phyloP scores from a whole-genome alignment of 1,284 basidiomycete genomes.

The Blastosporella zonata region DNA sequence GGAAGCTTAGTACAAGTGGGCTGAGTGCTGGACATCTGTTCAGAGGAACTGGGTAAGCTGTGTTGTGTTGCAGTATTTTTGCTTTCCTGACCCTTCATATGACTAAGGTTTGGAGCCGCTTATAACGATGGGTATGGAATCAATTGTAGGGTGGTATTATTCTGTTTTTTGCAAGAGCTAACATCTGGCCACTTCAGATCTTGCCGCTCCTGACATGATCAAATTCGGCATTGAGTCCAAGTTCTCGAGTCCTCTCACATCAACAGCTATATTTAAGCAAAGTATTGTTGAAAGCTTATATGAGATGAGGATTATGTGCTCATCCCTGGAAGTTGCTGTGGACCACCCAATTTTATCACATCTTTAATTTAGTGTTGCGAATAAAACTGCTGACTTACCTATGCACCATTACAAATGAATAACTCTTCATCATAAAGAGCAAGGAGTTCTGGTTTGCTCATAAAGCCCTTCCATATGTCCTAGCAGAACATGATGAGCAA shows the following conservation, averaged over 20 bases:
- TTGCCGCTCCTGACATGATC: slow-evolving; percentile 77
- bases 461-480: neutral
- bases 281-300: slow-evolving; percentile 67
- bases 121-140: slow-evolving; percentile 90
- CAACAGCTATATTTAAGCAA: slow-evolving; percentile 69
- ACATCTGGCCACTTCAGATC: slow-evolving; percentile 48
- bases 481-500: neutral
- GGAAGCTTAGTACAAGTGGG: slow-evolving; percentile 93
- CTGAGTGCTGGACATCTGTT: slow-evolving; percentile 86
- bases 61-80: neutral
- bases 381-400: neutral
- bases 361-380: slow-evolving; percentile 19
- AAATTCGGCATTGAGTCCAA: slow-evolving; percentile 98
- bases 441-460: neutral
- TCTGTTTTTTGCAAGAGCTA: slow-evolving; percentile 15
- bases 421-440: neutral
- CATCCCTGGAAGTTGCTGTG: slow-evolving; percentile 20
- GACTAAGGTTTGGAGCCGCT: slow-evolving; percentile 66
- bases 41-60: slow-evolving; percentile 75
- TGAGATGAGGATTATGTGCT: slow-evolving; percentile 57
- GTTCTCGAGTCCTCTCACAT: slow-evolving; percentile 65
- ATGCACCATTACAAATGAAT: neutral
- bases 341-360: slow-evolving; percentile 24
- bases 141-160: slow-evolving; percentile 61
- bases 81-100: neutral